phyloP scores from a whole-genome alignment of 139 green algal genomes.

The Tetraselmis striata region DNA sequence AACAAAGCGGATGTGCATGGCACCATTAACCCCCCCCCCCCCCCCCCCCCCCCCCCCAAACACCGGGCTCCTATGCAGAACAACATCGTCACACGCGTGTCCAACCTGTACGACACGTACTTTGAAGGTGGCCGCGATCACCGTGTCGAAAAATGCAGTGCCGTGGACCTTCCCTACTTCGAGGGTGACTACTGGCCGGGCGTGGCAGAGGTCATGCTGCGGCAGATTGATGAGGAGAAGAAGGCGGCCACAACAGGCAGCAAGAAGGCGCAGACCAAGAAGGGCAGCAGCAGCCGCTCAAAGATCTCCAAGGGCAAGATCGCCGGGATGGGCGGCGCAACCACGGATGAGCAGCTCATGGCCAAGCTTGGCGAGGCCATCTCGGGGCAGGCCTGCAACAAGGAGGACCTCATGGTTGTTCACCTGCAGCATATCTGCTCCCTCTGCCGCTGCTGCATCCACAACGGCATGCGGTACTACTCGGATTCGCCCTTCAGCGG shows the following conservation, averaged over 20 bases:
- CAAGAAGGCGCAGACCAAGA: slow-evolving; percentile 39
- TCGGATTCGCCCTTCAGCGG: slow-evolving; percentile 13
- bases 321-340: slow-evolving; percentile 26
- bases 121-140: slow-evolving; percentile 81
- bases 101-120: slow-evolving; percentile 92
- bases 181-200: slow-evolving; percentile 99
- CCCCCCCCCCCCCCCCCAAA: too few species aligned
- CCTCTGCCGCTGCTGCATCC: slow-evolving; percentile 72
- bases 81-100: slow-evolving; percentile 69
- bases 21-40: too few species aligned
- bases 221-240: slow-evolving; percentile 33
- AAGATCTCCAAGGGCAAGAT: slow-evolving; percentile 12
- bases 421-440: slow-evolving; percentile 88
- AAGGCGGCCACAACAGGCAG: slow-evolving; percentile 19
- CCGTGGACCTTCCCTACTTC: slow-evolving; percentile 85
- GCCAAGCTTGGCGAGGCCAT: slow-evolving; percentile 74
- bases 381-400: slow-evolving; percentile 64
- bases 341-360: slow-evolving; percentile 70
- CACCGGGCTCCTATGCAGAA: too few species aligned
- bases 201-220: slow-evolving; percentile 72
- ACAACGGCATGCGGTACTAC: slow-evolving; percentile 4
- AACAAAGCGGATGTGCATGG: too few species aligned
- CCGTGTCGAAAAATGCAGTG: slow-evolving; percentile 48
- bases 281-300: slow-evolving; percentile 57
- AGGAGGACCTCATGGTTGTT: slow-evolving; percentile 97